Conservation (phyloP, 495 filamentous ascomycete genomes). For the Aspergillus steynii region DNA sequence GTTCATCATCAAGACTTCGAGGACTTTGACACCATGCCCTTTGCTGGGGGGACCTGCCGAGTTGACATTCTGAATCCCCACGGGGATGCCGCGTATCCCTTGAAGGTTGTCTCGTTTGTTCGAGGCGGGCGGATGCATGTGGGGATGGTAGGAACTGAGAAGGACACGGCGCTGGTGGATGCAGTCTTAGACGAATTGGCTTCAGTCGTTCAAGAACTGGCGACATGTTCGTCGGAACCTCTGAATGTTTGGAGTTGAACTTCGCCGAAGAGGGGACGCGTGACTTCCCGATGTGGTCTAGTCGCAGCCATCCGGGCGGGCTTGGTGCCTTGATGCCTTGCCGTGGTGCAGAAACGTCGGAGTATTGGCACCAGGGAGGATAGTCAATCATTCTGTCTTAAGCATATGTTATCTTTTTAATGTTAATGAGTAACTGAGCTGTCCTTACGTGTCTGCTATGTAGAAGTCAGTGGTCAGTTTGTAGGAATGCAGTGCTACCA, state of each 20-base stretch:
- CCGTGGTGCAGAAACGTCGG: too few relatives aligned
- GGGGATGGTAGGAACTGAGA: slow-evolving; percentile 38
- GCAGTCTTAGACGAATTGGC: slow-evolving; percentile 30
- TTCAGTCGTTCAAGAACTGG: slow-evolving; percentile 27
- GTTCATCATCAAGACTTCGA: slow-evolving; percentile 38
- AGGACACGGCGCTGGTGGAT: slow-evolving; percentile 28
- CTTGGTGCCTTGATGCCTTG: too few relatives aligned
- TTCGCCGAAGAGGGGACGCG: too few relatives aligned
- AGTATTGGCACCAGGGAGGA: too few relatives aligned
- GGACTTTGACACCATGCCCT: slow-evolving; percentile 40
- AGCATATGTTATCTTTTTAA: too few relatives aligned
- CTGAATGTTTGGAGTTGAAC: background rate
- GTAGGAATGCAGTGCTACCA: too few relatives aligned
- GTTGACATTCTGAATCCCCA: slow-evolving; percentile 41
- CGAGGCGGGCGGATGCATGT: slow-evolving; percentile 33
- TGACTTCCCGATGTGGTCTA: too few relatives aligned
- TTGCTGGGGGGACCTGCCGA: slow-evolving; percentile 30
- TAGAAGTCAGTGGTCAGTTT: too few relatives aligned
- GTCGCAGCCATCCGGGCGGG: too few relatives aligned
- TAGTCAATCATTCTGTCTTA: too few relatives aligned
- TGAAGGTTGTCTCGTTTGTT: slow-evolving; percentile 43
- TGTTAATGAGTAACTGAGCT: too few relatives aligned
- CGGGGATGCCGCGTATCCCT: slow-evolving; percentile 36
- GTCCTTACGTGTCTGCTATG: too few relatives aligned
- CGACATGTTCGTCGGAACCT: background rate